Percentiles rank a stretch among this genome's conserved stretches.
These are phyloP conservation scores for Ceratobasidium papillatum DNA, from an alignment of 1,284 basidiomycete genomes.

Conservation along the genomic window DNA sequence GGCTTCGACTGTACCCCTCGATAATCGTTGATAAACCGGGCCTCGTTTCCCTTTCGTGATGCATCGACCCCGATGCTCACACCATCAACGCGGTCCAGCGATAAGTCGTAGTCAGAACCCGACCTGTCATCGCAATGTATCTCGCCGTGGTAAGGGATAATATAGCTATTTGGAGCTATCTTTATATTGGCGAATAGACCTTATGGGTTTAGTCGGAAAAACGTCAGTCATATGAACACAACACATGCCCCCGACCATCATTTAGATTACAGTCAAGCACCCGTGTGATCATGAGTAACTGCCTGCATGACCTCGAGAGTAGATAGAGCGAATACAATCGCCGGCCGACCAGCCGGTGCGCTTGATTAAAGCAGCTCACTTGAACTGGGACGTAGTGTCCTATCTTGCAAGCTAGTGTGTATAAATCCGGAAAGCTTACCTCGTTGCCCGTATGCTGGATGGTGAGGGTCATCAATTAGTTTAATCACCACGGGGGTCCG, in stretches of 20 bases:
- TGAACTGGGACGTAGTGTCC: background rate
- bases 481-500: constrained; percentile 50
- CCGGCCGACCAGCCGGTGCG: background rate
- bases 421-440: constrained; percentile 50
- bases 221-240: constrained; percentile 33
- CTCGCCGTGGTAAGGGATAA: constrained; percentile 86
- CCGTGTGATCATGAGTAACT: background rate
- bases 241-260: constrained; percentile 3
- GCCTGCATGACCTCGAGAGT: background rate
- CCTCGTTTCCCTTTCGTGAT: constrained; percentile 78
- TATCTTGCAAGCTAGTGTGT: background rate
- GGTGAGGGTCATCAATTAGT: constrained; percentile 52
- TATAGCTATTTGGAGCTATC: constrained; percentile 69
- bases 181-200: constrained; percentile 79
- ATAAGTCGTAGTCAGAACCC: constrained; percentile 86
- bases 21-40: constrained; percentile 88
- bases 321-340: background rate
- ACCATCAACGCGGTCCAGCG: constrained; percentile 57
- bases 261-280: background rate
- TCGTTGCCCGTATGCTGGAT: constrained; percentile 83
- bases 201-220: constrained; percentile 37
- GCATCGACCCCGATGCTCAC: constrained; percentile 70
- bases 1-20: constrained; percentile 72
- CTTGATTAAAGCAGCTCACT: constrained; percentile 7
- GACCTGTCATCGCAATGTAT: constrained; percentile 78